Evolutionary conservation across 495 filamentous ascomycete species (phyloP).

Genomic region (Talaromyces trachyspermus): DNA sequence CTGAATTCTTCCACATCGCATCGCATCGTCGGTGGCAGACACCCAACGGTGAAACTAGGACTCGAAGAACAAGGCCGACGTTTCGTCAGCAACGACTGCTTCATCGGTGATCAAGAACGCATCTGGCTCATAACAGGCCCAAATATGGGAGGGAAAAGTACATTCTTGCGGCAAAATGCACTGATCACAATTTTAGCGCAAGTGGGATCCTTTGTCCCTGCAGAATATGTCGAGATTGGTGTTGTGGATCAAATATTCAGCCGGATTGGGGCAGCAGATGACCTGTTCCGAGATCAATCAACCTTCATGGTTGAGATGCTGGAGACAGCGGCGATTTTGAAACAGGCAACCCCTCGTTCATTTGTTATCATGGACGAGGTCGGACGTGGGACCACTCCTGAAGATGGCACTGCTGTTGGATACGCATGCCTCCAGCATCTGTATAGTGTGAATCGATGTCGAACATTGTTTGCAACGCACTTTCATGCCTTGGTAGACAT

Average conservation of each 20-base stretch:
- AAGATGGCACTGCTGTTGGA: slow-evolving; percentile 82
- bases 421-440: slow-evolving; percentile 84
- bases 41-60: slow-evolving; percentile 81
- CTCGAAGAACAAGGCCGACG: slow-evolving; percentile 70
- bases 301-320: slow-evolving; percentile 77
- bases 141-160: slow-evolving; percentile 99
- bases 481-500: slow-evolving; percentile 83
- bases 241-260: slow-evolving; percentile 91
- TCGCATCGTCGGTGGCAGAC: slow-evolving; percentile 73
- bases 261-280: slow-evolving; percentile 86
- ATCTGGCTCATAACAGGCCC: slow-evolving; percentile 91
- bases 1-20: slow-evolving; percentile 51
- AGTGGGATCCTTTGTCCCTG: slow-evolving; percentile 85
- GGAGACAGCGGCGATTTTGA: slow-evolving; percentile 45
- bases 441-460: slow-evolving; percentile 63
- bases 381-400: slow-evolving; percentile 85
- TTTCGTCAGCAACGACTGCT: slow-evolving; percentile 84
- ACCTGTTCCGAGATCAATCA: slow-evolving; percentile 83
- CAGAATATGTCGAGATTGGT: slow-evolving; percentile 73
- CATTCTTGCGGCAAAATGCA: slow-evolving; percentile 90
- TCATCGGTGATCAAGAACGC: slow-evolving; percentile 58
- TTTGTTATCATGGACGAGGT: slow-evolving; percentile 99
- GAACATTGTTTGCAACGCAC: slow-evolving; percentile 89
- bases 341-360: slow-evolving; percentile 44
- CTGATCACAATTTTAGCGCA: slow-evolving; percentile 90